phyloP scores from a whole-genome alignment of 768 basidiomycete genomes.

The Hypholoma sublateritium region DNA sequence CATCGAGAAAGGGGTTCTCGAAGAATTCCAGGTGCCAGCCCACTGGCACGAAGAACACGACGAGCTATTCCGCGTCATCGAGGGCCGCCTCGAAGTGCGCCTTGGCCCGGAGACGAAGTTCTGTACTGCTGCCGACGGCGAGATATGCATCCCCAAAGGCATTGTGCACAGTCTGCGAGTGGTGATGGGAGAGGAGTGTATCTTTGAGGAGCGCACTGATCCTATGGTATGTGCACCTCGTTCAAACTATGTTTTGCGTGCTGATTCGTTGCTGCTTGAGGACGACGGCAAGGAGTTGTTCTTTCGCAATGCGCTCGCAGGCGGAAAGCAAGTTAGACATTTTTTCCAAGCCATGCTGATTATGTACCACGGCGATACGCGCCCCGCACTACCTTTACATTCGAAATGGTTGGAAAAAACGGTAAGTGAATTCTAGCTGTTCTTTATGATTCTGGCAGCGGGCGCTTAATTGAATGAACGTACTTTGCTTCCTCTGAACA shows the following conservation, averaged over 20 bases:
- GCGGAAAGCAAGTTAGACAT: slow-evolving; percentile 15
- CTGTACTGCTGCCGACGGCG: slow-evolving; percentile 31
- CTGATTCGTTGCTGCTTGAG: slow-evolving; percentile 9
- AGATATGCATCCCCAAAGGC: slow-evolving; percentile 28
- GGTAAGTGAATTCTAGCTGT: slow-evolving; percentile 16
- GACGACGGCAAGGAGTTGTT: slow-evolving; percentile 33
- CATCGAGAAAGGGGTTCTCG: slow-evolving; percentile 21
- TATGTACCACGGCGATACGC: slow-evolving; percentile 27
- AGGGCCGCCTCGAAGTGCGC: slow-evolving; percentile 28
- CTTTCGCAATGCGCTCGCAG: slow-evolving; percentile 28
- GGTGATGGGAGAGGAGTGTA: slow-evolving; percentile 25
- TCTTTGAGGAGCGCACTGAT: slow-evolving; percentile 30
- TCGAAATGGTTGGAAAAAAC: slow-evolving; percentile 27
- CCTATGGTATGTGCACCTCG: slow-evolving; percentile 24
- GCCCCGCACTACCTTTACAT: slow-evolving; percentile 24
- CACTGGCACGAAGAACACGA: slow-evolving; percentile 37
- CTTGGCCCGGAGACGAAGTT: slow-evolving; percentile 19
- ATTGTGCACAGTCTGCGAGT: slow-evolving; percentile 25
- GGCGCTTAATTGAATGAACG: too few relatives aligned
- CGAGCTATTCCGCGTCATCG: slow-evolving; percentile 28
- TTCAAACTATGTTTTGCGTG: background rate
- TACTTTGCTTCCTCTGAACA: background rate
- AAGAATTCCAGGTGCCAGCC: slow-evolving; percentile 25
- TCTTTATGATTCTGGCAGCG: too few relatives aligned
- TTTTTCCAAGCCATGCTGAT: slow-evolving; percentile 21